A percentile compares a stretch with the other conserved stretches of the same genome.
Evolutionary conservation across 2,329 filamentous ascomycete genomes (phyloP).

Genomic region (Biscogniauxia marginata): DNA sequence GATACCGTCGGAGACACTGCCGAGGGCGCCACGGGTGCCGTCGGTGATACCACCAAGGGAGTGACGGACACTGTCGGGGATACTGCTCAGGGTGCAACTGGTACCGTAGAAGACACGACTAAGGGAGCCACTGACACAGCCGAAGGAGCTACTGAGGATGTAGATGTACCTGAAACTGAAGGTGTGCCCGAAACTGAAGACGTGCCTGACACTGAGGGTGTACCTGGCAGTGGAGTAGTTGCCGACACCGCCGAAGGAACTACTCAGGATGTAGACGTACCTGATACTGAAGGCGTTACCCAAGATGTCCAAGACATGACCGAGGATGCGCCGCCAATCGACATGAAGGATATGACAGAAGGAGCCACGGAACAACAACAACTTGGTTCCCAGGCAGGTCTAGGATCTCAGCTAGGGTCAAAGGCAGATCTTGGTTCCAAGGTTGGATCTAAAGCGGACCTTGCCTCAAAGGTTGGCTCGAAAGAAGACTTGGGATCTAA

Average conservation of each 20-base stretch:
- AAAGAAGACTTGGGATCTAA: conserved; percentile 17
- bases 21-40: conserved; percentile 12
- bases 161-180: no score
- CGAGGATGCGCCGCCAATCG: conserved; percentile 18
- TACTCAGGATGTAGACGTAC: conserved; percentile 14
- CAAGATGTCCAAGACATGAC: conserved; percentile 18
- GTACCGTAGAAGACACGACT: conserved; percentile 10
- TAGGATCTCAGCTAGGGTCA: background rate
- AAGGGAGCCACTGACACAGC: conserved; percentile 15
- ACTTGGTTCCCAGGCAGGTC: background rate
- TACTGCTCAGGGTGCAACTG: conserved; percentile 11
- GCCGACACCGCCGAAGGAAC: conserved; percentile 23
- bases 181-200: no score
- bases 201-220: conserved; percentile 21
- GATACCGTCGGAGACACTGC: conserved; percentile 13
- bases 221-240: no score
- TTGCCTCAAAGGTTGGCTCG: conserved; percentile 5
- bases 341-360: conserved; percentile 13
- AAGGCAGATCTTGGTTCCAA: background rate
- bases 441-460: background rate
- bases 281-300: conserved; percentile 16
- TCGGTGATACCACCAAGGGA: conserved; percentile 16
- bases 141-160: conserved; percentile 19
- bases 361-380: background rate
- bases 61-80: conserved; percentile 14